A percentile compares a stretch with the other conserved stretches of the same genome.
phyloP scores from a whole-genome alignment of 257 asterid genomes.

The Eucommia ulmoides region DNA sequence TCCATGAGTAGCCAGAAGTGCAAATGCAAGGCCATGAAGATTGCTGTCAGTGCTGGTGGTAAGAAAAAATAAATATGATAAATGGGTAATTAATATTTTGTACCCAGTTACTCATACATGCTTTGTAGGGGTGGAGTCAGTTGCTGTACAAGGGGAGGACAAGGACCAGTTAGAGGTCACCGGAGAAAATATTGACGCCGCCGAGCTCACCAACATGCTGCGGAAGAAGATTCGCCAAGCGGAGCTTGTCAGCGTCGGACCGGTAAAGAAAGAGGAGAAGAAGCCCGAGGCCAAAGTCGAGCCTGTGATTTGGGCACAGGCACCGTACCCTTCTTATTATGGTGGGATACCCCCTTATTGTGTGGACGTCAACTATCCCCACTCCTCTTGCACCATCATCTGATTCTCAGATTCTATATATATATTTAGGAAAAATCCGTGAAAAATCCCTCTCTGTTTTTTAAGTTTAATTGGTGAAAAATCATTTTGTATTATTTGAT shows the following conservation, averaged over 20 bases:
- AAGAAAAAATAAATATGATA: background rate
- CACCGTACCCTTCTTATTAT: too few species aligned
- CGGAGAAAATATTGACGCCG: conserved; percentile 1
- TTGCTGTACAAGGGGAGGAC: conserved; percentile 3
- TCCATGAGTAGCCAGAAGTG: conserved; percentile 24
- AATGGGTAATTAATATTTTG: too few species aligned
- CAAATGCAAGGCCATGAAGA: conserved; percentile 34
- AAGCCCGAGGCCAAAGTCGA: background rate
- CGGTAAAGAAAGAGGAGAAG: background rate
- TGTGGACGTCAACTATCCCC: too few species aligned
- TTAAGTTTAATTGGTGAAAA: too few species aligned
- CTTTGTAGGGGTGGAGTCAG: conserved; percentile 5
- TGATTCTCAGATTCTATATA: too few species aligned
- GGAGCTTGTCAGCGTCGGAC: background rate
- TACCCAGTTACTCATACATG: background rate
- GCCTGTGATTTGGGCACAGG: too few species aligned
- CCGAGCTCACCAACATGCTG: background rate
- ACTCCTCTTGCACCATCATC: too few species aligned
- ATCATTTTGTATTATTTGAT: too few species aligned
- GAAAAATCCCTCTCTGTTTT: too few species aligned
- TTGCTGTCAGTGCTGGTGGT: conserved; percentile 28
- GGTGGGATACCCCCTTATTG: too few species aligned
- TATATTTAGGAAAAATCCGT: too few species aligned
- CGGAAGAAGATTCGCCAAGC: conserved; percentile 2
- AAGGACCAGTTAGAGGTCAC: background rate